phyloP scores from a whole-genome alignment of 371 early-diverging fungal genomes.

The Cokeromyces recurvatus region DNA sequence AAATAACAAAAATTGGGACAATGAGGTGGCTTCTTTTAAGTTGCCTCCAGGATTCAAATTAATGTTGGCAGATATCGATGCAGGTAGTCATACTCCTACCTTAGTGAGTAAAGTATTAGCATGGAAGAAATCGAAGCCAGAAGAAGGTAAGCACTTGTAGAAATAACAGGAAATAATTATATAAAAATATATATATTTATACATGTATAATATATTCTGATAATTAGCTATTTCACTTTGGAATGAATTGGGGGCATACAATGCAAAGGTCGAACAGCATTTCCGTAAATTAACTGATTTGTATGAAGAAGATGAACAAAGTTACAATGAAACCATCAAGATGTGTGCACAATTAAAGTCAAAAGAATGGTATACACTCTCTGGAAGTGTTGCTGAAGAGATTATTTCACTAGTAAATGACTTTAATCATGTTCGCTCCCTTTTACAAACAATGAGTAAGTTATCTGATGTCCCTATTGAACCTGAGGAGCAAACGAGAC shows the following conservation, averaged over 20 bases:
- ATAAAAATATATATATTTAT: too few relatives aligned
- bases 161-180: not conserved
- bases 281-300: slow-evolving; percentile 34
- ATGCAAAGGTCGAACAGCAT: slow-evolving; percentile 43
- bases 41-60: slow-evolving; percentile 75
- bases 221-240: slow-evolving; percentile 57
- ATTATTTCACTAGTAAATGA: slow-evolving; percentile 21
- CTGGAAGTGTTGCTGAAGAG: slow-evolving; percentile 6
- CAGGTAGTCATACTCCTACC: slow-evolving; percentile 90
- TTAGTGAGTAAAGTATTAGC: slow-evolving; percentile 83
- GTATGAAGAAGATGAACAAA: slow-evolving; percentile 17
- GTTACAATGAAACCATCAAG: slow-evolving; percentile 40
- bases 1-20: slow-evolving; percentile 64
- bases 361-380: slow-evolving; percentile 5
- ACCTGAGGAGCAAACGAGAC: slow-evolving; percentile 77
- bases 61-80: slow-evolving; percentile 88
- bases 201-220: not conserved
- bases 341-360: slow-evolving; percentile 17
- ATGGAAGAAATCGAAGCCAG: slow-evolving; percentile 74
- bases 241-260: slow-evolving; percentile 50
- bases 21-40: slow-evolving; percentile 52
- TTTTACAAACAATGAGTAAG: slow-evolving; percentile 71
- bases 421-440: slow-evolving; percentile 42
- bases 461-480: slow-evolving; percentile 83
- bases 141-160: slow-evolving; percentile 29